Evolutionary conservation across 306 rosid species (phyloP).

Genomic region (Castanospermum australe): DNA sequence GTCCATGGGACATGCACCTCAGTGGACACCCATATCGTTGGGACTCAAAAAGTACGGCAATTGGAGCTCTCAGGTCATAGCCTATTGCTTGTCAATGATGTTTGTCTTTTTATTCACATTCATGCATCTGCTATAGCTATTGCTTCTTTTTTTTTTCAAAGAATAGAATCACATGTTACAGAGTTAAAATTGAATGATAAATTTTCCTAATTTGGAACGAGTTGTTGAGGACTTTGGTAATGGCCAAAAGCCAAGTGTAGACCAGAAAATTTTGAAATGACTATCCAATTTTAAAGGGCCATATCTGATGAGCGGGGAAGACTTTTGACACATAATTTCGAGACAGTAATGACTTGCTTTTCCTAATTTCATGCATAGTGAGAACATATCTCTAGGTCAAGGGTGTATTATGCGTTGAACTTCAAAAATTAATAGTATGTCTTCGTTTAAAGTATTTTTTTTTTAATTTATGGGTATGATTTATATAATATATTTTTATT

Average conservation of each 20-base stretch:
- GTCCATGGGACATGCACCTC: slow-evolving; percentile 52
- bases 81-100: slow-evolving; percentile 20
- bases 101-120: slow-evolving; percentile 22
- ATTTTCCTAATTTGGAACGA: not conserved
- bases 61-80: slow-evolving; percentile 32
- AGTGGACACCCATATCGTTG: slow-evolving; percentile 20
- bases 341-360: too few relatives aligned
- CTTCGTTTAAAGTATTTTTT: too few relatives aligned
- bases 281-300: not conserved
- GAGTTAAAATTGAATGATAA: not conserved
- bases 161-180: not conserved
- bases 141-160: not conserved
- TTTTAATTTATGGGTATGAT: too few relatives aligned
- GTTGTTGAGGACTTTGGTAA: not conserved
- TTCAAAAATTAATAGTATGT: too few relatives aligned
- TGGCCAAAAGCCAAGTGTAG: not conserved
- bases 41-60: slow-evolving; percentile 7
- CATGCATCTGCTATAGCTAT: slow-evolving; percentile 31
- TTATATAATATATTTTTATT: too few relatives aligned
- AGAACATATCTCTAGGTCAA: too few relatives aligned
- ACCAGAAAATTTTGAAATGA: not conserved
- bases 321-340: not conserved
- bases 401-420: too few relatives aligned
- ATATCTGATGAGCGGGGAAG: not conserved
- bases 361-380: too few relatives aligned